These are phyloP conservation scores for Coniochaeta pulveracea DNA, from an alignment of 2,329 filamentous ascomycete genomes.

Conservation along the genomic window DNA sequence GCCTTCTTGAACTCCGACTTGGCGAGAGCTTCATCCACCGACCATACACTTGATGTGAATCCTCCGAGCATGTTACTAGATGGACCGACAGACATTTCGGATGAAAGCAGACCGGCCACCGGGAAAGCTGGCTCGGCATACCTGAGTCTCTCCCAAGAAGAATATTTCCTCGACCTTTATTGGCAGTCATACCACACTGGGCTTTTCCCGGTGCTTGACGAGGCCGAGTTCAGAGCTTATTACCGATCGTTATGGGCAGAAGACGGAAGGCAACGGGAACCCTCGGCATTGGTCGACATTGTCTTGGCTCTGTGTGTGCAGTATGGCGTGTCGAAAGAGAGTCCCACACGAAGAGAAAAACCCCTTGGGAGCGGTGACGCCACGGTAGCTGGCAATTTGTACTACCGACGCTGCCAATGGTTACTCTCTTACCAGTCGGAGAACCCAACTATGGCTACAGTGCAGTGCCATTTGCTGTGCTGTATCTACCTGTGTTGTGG, in stretches of 20 bases:
- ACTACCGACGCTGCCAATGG: conserved; percentile 26
- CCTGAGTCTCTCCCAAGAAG: conserved; percentile 8
- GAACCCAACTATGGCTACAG: conserved; percentile 22
- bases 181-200: conserved; percentile 32
- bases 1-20: conserved; percentile 17
- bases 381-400: conserved; percentile 23
- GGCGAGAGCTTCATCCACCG: not conserved
- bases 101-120: not conserved
- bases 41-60: not conserved
- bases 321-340: conserved; percentile 17
- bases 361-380: conserved; percentile 12
- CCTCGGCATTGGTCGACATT: conserved; percentile 33
- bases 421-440: conserved; percentile 23
- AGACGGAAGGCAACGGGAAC: conserved; percentile 16
- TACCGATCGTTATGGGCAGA: conserved; percentile 19
- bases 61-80: not conserved
- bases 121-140: not conserved
- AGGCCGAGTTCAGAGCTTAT: conserved; percentile 29
- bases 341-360: not conserved
- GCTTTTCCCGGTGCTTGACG: conserved; percentile 29
- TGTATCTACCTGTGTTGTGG: conserved; percentile 25
- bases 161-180: conserved; percentile 32
- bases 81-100: not conserved
- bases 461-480: conserved; percentile 27
- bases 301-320: conserved; percentile 33